Evolutionary conservation across 1,284 basidiomycete species (phyloP).

Genomic region (Ustilago tritici): DNA sequence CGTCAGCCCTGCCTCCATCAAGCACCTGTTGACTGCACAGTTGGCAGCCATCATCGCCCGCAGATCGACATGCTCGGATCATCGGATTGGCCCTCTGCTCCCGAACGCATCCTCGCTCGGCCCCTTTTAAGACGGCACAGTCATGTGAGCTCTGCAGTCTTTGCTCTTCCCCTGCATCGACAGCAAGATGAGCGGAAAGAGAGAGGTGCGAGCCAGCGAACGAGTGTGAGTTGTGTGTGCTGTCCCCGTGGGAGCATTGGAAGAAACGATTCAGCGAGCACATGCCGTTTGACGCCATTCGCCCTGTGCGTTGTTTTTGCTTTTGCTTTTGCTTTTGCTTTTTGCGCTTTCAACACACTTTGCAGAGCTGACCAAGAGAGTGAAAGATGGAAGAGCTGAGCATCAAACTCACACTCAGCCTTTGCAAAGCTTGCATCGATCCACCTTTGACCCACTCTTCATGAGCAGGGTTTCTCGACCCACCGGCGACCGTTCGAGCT

Average conservation of each 20-base stretch:
- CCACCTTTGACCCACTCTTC: neutral
- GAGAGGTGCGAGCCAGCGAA: neutral
- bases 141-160: constrained; percentile 14
- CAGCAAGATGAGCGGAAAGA: neutral
- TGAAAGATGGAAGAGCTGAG: neutral
- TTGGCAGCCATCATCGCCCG: constrained; percentile 8
- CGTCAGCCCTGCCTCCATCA: neutral
- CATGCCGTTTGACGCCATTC: constrained; percentile 10
- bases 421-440: neutral
- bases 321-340: constrained; percentile 1
- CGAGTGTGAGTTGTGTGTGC: neutral
- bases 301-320: neutral
- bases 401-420: neutral
- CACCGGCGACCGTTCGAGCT: constrained; percentile 6
- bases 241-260: neutral
- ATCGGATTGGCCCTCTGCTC: neutral
- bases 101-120: neutral
- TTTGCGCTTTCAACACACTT: constrained; percentile 3
- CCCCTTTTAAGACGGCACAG: neutral
- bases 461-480: neutral
- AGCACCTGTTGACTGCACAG: neutral
- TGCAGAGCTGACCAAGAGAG: neutral
- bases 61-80: constrained; percentile 12
- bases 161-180: neutral
- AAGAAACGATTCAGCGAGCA: neutral